Evolutionary conservation across 164 flowering plant species (phyloP).

Genomic region (Dillenia suffruticosa): DNA sequence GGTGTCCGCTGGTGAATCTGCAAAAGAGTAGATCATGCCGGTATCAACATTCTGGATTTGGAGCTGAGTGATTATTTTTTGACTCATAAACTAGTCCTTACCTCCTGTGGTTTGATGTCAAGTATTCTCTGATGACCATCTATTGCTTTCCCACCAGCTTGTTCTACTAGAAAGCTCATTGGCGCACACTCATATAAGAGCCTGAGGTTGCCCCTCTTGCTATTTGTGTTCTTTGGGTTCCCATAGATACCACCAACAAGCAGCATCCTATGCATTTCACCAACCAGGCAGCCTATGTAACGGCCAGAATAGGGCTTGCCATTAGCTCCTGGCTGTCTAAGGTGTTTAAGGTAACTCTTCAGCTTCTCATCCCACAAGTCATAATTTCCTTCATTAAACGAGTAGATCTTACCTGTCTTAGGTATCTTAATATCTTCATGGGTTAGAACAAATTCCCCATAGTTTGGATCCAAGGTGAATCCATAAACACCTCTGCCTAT

Average conservation of each 20-base stretch:
- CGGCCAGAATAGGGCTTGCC: slow-evolving; percentile 90
- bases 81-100: slow-evolving; percentile 12
- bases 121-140: slow-evolving; percentile 74
- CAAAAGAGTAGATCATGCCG: slow-evolving; percentile 4
- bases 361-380: slow-evolving; percentile 87
- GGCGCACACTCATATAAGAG: slow-evolving; percentile 94
- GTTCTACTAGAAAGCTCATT: slow-evolving; percentile 88
- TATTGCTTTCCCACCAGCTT: slow-evolving; percentile 91
- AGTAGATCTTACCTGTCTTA: slow-evolving; percentile 71
- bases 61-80: not conserved
- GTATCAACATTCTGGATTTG: not conserved
- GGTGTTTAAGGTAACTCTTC: slow-evolving; percentile 74
- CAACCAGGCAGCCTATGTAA: slow-evolving; percentile 87
- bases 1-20: slow-evolving; percentile 90
- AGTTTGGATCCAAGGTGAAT: slow-evolving; percentile 81
- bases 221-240: slow-evolving; percentile 74
- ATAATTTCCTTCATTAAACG: slow-evolving; percentile 93
- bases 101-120: slow-evolving; percentile 76
- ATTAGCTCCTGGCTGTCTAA: slow-evolving; percentile 72
- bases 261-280: slow-evolving; percentile 75
- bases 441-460: slow-evolving; percentile 82
- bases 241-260: slow-evolving; percentile 87
- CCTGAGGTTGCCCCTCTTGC: slow-evolving; percentile 89
- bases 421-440: slow-evolving; percentile 79
- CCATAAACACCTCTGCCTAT: slow-evolving; percentile 72